Percentiles rank a stretch among this genome's conserved stretches.
Conservation (phyloP, 2,329 filamentous ascomycete species). For the Trichoderma sp. region DNA sequence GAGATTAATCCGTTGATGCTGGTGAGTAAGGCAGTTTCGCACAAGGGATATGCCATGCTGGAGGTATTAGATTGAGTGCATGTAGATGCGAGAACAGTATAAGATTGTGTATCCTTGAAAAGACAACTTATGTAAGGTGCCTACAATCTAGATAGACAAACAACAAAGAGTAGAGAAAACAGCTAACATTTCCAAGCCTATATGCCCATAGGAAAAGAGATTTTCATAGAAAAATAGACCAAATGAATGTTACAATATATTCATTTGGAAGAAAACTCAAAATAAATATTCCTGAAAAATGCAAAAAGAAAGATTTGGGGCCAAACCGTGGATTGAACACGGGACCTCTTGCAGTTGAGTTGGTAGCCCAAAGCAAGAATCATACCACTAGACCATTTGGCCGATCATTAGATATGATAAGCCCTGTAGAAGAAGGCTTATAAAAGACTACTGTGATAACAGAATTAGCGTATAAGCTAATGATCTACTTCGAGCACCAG, state of each 20-base stretch:
- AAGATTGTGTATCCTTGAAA: background rate
- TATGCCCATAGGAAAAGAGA: background rate
- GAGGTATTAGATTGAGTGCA: conserved; percentile 52
- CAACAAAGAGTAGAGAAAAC: too few species aligned
- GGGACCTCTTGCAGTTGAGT: conserved; percentile 26
- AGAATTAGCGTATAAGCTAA: background rate
- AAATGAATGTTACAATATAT: background rate
- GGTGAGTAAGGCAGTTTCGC: conserved; percentile 53
- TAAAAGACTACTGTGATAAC: background rate
- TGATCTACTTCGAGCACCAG: background rate
- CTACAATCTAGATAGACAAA: background rate
- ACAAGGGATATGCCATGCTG: conserved; percentile 59
- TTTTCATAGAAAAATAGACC: background rate
- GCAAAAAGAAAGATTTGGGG: conserved; percentile 29
- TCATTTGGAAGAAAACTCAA: background rate
- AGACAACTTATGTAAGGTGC: background rate
- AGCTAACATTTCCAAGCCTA: background rate
- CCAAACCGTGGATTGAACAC: conserved; percentile 27
- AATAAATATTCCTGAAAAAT: conserved; percentile 18
- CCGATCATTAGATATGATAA: conserved; percentile 1
- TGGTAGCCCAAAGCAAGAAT: conserved; percentile 26
- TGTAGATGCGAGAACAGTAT: background rate
- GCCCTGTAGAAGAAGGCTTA: background rate
- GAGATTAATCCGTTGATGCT: conserved; percentile 47
- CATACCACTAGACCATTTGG: conserved; percentile 28